A percentile compares a stretch with the other conserved stretches of the same genome.
phyloP scores from a whole-genome alignment of 2,329 filamentous ascomycete species.

The Aspergillus sp. region DNA sequence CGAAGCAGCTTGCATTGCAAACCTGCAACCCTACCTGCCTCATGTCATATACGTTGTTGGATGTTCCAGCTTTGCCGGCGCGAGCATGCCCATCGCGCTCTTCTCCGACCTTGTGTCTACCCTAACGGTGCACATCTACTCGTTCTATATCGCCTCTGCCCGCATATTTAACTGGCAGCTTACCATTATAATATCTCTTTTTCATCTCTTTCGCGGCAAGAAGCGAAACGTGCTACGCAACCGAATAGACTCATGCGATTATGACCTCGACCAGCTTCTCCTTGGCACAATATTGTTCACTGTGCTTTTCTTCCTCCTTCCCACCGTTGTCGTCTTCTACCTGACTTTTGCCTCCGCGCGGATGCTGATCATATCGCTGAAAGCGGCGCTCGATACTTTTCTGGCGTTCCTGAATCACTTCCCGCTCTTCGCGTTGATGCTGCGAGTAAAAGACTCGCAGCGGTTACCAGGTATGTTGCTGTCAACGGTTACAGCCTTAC shows the following conservation, averaged over 20 bases:
- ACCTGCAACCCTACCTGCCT: slow-evolving; percentile 71
- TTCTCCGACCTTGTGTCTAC: slow-evolving; percentile 89
- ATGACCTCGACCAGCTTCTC: slow-evolving; percentile 91
- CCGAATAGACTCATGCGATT: slow-evolving; percentile 97
- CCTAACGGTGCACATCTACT: slow-evolving; percentile 92
- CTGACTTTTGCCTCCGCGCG: slow-evolving; percentile 88
- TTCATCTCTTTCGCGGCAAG: slow-evolving; percentile 95
- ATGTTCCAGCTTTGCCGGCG: slow-evolving; percentile 87
- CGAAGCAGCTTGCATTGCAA: slow-evolving; percentile 59
- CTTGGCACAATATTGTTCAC: slow-evolving; percentile 96
- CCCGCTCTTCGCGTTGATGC: slow-evolving; percentile 91
- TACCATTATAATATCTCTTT: slow-evolving; percentile 92
- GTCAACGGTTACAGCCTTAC: slow-evolving; percentile 11
- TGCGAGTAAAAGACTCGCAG: slow-evolving; percentile 83
- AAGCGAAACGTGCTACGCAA: slow-evolving; percentile 96
- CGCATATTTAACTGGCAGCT: slow-evolving; percentile 98
- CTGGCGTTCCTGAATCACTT: slow-evolving; percentile 96
- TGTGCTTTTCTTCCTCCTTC: slow-evolving; percentile 84
- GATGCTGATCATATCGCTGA: slow-evolving; percentile 89
- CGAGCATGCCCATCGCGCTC: slow-evolving; percentile 91
- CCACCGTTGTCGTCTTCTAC: slow-evolving; percentile 94
- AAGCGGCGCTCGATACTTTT: slow-evolving; percentile 81
- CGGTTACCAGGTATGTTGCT: slow-evolving; percentile 62
- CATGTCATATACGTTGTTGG: slow-evolving; percentile 86
- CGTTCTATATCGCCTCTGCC: slow-evolving; percentile 92